Conservation (phyloP, 192 early-diverging fungal species). For the Dimargaris xerosporica region DNA sequence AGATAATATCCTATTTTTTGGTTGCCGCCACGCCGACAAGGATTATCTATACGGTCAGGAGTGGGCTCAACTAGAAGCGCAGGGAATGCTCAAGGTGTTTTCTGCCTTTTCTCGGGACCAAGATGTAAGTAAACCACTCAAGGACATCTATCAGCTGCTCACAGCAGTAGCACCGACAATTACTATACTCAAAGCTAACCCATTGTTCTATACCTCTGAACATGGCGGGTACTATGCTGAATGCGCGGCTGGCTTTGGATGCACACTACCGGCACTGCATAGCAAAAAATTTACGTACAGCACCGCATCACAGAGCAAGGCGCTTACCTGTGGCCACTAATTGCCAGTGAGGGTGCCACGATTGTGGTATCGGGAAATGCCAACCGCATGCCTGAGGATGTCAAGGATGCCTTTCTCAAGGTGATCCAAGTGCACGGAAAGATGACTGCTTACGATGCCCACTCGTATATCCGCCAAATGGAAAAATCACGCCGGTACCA, state of each 20-base stretch:
- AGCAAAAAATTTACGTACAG: conserved; percentile 19
- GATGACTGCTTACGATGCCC: conserved; percentile 37
- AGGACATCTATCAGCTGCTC: too few species aligned
- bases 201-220: too few species aligned
- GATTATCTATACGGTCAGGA: conserved; percentile 66
- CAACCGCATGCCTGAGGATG: conserved; percentile 56
- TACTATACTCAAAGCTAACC: too few species aligned
- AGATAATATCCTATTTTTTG: conserved; percentile 69
- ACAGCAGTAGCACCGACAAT: too few species aligned
- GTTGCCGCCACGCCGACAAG: conserved; percentile 47
- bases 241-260: too few species aligned
- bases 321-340: conserved; percentile 41
- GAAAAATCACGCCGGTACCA: conserved; percentile 53
- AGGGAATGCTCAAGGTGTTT: conserved; percentile 39
- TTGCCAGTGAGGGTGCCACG: conserved; percentile 35
- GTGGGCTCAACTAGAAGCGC: conserved; percentile 33
- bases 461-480: conserved; percentile 37
- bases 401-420: conserved; percentile 42
- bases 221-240: too few species aligned
- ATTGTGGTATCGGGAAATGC: conserved; percentile 68
- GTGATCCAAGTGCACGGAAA: conserved; percentile 35
- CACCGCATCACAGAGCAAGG: conserved; percentile 30
- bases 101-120: conserved; percentile 85
- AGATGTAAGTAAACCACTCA: conserved; percentile 13
- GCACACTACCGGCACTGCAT: too few species aligned